Evolutionary conservation across 768 basidiomycete genomes (phyloP).

Genomic region (Lactarius tabidus): DNA sequence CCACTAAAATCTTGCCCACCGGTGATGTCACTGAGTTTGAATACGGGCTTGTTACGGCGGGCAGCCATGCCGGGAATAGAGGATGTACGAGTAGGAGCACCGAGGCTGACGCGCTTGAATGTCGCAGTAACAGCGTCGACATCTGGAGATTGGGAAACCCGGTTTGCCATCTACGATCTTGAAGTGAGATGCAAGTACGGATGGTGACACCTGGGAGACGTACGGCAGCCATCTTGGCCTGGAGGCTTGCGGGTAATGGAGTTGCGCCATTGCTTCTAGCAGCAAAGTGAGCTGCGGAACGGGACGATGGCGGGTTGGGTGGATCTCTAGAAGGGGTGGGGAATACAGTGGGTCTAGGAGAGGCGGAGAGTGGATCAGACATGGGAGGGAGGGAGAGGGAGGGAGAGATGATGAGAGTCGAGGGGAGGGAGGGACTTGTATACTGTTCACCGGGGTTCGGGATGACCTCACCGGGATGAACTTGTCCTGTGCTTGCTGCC

Average conservation of each 20-base stretch:
- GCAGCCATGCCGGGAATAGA: constrained; percentile 38
- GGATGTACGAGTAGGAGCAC: constrained; percentile 23
- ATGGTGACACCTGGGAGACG: constrained; percentile 28
- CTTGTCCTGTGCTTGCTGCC: neutral
- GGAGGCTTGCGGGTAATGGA: constrained; percentile 83
- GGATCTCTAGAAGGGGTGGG: constrained; percentile 25
- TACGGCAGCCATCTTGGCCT: constrained; percentile 92
- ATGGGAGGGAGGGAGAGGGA: constrained; percentile 24
- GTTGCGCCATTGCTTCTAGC: constrained; percentile 43
- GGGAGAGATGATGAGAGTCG: constrained; percentile 21
- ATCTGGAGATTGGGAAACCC: constrained; percentile 33
- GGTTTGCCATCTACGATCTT: constrained; percentile 45
- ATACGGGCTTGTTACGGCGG: constrained; percentile 47
- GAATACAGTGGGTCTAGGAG: constrained; percentile 16
- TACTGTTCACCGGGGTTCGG: constrained; percentile 16
- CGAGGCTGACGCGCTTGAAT: constrained; percentile 37
- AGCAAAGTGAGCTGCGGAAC: constrained; percentile 42
- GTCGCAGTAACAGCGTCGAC: constrained; percentile 42
- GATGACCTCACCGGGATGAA: constrained; percentile 7
- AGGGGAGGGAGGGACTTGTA: constrained; percentile 1
- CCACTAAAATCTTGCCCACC: constrained; percentile 41
- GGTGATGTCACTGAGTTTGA: constrained; percentile 61
- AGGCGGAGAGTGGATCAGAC: constrained; percentile 29
- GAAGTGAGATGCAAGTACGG: constrained; percentile 21
- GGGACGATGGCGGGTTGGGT: constrained; percentile 24